Conservation (phyloP, 805 yeast species). For the Suhomyces prunicola region DNA sequence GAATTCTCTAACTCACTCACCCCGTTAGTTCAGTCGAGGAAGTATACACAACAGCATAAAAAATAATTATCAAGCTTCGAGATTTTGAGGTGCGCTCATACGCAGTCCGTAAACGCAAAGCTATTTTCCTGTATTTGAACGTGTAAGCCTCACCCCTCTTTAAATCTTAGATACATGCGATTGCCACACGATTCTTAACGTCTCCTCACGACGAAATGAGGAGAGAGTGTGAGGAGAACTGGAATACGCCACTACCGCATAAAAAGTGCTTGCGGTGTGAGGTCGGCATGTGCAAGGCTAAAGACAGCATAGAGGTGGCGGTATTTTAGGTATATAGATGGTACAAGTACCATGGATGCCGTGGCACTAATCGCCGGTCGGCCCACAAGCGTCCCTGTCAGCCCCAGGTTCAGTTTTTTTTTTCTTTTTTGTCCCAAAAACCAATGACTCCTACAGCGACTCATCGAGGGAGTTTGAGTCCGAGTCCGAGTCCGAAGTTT, state of each 20-base stretch:
- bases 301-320: background rate
- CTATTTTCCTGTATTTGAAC: background rate
- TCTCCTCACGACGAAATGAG: background rate
- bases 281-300: background rate
- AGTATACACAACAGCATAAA: background rate
- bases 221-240: background rate
- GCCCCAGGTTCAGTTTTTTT: background rate
- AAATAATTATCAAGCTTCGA: background rate
- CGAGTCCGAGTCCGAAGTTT: conserved; percentile 5
- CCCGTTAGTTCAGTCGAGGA: background rate
- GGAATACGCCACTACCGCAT: background rate
- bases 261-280: background rate
- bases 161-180: background rate
- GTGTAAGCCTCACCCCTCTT: background rate
- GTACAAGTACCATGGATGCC: no score
- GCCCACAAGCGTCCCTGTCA: background rate
- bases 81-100: background rate
- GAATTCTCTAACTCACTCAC: background rate
- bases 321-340: background rate
- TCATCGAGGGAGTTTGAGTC: background rate
- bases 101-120: background rate
- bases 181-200: background rate
- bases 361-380: background rate
- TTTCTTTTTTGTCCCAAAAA: background rate
- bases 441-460: conserved; percentile 2